Base-by-base conservation (phyloP, 2,329 filamentous ascomycete genomes). In the Rasamsonia emersonii region DNA sequence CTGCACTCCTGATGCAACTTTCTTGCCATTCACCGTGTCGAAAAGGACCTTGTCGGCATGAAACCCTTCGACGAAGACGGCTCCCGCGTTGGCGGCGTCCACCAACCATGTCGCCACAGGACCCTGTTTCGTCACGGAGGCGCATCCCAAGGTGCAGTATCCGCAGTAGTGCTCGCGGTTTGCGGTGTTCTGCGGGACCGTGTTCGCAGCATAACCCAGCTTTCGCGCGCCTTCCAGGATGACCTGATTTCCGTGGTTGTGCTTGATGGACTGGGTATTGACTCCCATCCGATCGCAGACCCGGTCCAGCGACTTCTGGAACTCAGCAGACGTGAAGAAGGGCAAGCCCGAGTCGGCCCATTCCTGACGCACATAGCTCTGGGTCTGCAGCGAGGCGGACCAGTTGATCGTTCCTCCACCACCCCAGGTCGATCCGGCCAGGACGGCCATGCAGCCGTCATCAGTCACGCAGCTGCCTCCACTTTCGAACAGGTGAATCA, bases 351-450 rank as follows among this genome's bases (percentile, higher is more conserved):
- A 30, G 11, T 73, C 65, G 0, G 83, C 79, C 88, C 89, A 95
- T 58, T 94, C 85, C 43, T 75, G 67, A 3, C 86, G 75, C 1
- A 94, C 83, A 42, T 70, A 82, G 16, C 73, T 76, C 50, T 89
- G 84, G 0, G 84, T 82, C 44, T 79, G 73, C 10, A 79, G 51
- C 3, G 68, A 70, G 4, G 75, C 74, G 15, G 67, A 82, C 86
- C 86, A 95, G 58, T 95, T 95, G 46, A 94, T 61, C 0, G 84
- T 86, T 4, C 86, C 86, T 34, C 88, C 88, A 24, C 88, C 88
- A 18, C 88, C 88, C 75, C 82, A 93, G 18, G 74, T 74, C 35
- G 75, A 73, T 2, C 83, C 88, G 0, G 81, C 74, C 3, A 83
- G 54, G 9, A 89, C 56, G 10, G 62, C 71, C 18, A 79, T 64